Conservation (phyloP, 1,284 basidiomycete species). For the Mycena sp. region DNA sequence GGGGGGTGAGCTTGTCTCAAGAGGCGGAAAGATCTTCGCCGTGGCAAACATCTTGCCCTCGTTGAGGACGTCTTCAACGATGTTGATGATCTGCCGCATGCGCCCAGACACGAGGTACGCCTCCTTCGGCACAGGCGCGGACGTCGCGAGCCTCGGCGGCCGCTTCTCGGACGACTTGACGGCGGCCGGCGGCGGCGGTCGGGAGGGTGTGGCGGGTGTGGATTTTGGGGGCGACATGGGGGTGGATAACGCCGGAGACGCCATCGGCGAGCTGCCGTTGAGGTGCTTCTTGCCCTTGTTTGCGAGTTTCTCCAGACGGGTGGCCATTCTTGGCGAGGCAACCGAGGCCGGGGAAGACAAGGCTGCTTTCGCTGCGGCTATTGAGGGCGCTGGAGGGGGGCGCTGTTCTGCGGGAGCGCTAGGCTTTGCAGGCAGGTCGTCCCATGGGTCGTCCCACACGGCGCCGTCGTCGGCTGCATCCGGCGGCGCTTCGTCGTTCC, state of each 20-base stretch:
- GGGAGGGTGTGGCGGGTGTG: constrained; percentile 25
- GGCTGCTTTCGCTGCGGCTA: constrained; percentile 10
- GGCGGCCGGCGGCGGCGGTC: constrained; percentile 31
- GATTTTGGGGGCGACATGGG: constrained; percentile 27
- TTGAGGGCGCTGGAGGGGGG: constrained; percentile 25
- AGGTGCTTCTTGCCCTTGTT: constrained; percentile 58
- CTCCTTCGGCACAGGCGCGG: constrained; percentile 52
- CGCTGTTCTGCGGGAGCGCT: constrained; percentile 33
- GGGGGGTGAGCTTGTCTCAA: constrained; percentile 44
- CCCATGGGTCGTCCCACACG: constrained; percentile 70
- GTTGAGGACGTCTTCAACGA: constrained; percentile 65
- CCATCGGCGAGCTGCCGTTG: constrained; percentile 42
- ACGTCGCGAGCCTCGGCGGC: constrained; percentile 22
- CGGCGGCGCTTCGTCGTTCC: constrained; percentile 56
- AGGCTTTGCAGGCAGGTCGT: constrained; percentile 46
- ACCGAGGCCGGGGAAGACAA: constrained; percentile 40
- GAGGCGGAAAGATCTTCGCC: constrained; percentile 59
- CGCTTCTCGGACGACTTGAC: constrained; percentile 30
- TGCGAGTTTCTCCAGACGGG: constrained; percentile 65
- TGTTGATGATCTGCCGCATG: constrained; percentile 63
- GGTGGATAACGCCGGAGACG: constrained; percentile 29
- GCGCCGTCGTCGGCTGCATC: constrained; percentile 43
- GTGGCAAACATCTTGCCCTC: constrained; percentile 67
- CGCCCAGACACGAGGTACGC: constrained; percentile 66
- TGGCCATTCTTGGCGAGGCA: constrained; percentile 57